Evolutionary conservation across 768 basidiomycete genomes (phyloP).

Genomic region (Lactifluus subvellereus): DNA sequence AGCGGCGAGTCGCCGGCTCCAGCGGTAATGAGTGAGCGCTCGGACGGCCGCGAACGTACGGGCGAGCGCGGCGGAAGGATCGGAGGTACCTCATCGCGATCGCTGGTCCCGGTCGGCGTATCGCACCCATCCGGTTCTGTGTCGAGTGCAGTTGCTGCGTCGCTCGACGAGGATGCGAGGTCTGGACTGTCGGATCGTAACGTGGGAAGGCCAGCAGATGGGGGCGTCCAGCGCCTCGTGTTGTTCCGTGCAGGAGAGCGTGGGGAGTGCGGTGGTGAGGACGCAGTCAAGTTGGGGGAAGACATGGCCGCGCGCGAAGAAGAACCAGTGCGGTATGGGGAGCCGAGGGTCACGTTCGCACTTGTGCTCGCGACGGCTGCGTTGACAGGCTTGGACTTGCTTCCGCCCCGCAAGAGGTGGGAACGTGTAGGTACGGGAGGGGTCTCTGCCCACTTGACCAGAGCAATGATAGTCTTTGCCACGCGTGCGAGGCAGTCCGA

Average conservation of each 20-base stretch:
- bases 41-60: conserved; percentile 38
- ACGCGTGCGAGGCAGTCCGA: conserved; percentile 64
- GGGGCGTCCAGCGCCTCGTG: conserved; percentile 11
- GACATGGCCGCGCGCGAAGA: conserved; percentile 49
- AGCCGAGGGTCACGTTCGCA: conserved; percentile 26
- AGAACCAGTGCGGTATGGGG: conserved; percentile 19
- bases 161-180: conserved; percentile 15
- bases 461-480: conserved; percentile 63
- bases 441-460: conserved; percentile 57
- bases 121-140: conserved; percentile 24
- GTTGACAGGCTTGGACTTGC: conserved; percentile 30
- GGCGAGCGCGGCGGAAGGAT: conserved; percentile 48
- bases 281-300: conserved; percentile 52
- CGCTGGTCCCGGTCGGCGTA: conserved; percentile 26
- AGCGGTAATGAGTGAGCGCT: conserved; percentile 12
- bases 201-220: conserved; percentile 15
- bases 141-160: conserved; percentile 28
- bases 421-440: conserved; percentile 42
- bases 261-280: conserved; percentile 3
- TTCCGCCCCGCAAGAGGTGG: conserved; percentile 40
- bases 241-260: conserved; percentile 23
- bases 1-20: conserved; percentile 5
- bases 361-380: conserved; percentile 30
- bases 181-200: conserved; percentile 18
- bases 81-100: conserved; percentile 37